These are phyloP conservation scores for Xylaria sp. DNA, from an alignment of 2,329 filamentous ascomycete species.

Conservation along the genomic window DNA sequence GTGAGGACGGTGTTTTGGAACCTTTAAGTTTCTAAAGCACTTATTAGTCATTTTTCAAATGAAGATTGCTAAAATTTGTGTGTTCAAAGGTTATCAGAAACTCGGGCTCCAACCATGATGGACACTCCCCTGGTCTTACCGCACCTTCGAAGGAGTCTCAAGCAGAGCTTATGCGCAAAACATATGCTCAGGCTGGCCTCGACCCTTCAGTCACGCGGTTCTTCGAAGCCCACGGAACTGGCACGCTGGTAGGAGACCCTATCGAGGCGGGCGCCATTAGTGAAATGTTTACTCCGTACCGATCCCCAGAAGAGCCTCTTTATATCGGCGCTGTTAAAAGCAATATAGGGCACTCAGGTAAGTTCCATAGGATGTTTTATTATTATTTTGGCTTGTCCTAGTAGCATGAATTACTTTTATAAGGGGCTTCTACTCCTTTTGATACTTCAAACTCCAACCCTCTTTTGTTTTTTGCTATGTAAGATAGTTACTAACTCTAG, in stretches of 20 bases:
- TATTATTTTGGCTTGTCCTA: too few species aligned
- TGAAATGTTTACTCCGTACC: constrained; percentile 15
- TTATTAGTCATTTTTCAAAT: too few species aligned
- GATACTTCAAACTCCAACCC: neutral
- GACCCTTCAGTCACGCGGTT: constrained; percentile 14
- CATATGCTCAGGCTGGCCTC: constrained; percentile 23
- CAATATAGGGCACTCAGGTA: constrained; percentile 22
- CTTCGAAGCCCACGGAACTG: constrained; percentile 35
- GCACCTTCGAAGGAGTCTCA: constrained; percentile 22
- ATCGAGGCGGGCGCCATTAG: constrained; percentile 20
- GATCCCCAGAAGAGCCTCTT: constrained; percentile 9
- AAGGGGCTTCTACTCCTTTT: neutral
- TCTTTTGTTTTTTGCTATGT: too few species aligned
- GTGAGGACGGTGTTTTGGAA: too few species aligned
- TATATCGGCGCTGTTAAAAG: constrained; percentile 30
- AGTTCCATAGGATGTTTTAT: too few species aligned
- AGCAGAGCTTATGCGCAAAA: constrained; percentile 28
- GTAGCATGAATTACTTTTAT: too few species aligned
- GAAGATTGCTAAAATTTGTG: neutral
- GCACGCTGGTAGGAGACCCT: constrained; percentile 27
- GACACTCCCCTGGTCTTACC: constrained; percentile 17
- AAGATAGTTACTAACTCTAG: too few species aligned
- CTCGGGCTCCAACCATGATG: constrained; percentile 13
- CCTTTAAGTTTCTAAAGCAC: too few species aligned
- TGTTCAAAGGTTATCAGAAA: neutral